Percentiles rank a stretch among this genome's conserved stretches.
phyloP scores from a whole-genome alignment of 2,329 filamentous ascomycete species.

The Alternaria incomplexa region DNA sequence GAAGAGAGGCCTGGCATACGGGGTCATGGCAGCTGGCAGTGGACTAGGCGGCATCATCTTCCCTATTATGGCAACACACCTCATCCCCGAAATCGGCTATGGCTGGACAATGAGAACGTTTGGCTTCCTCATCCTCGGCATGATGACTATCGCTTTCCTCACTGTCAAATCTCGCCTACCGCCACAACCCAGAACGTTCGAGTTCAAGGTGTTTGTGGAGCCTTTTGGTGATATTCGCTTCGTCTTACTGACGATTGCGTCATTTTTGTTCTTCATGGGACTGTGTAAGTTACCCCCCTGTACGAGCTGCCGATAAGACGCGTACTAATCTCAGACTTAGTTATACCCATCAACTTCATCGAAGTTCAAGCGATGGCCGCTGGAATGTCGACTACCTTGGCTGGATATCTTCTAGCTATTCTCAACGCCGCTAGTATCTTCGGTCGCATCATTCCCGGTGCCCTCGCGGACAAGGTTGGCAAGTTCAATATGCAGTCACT shows the following conservation, averaged over 20 bases:
- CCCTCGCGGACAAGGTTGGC: conserved; percentile 60
- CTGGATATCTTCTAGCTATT: conserved; percentile 61
- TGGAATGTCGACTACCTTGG: conserved; percentile 57
- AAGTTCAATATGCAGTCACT: conserved; percentile 56
- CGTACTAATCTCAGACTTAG: background rate
- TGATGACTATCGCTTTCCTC: conserved; percentile 60
- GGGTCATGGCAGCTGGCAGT: conserved; percentile 57
- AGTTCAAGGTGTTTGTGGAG: conserved; percentile 34
- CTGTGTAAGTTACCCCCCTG: conserved; percentile 50
- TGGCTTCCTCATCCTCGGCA: conserved; percentile 66
- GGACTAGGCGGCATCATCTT: conserved; percentile 64
- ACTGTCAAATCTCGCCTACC: conserved; percentile 60
- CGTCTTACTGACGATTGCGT: conserved; percentile 53
- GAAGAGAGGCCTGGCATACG: conserved; percentile 56
- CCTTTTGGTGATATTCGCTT: conserved; percentile 53
- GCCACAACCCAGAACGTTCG: conserved; percentile 45
- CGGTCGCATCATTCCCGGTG: conserved; percentile 62
- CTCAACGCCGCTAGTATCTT: conserved; percentile 58
- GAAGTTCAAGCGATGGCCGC: conserved; percentile 52
- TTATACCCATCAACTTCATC: conserved; percentile 60
- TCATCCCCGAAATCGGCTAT: conserved; percentile 63
- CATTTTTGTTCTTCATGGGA: conserved; percentile 65
- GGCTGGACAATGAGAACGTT: conserved; percentile 64
- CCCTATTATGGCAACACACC: conserved; percentile 65
- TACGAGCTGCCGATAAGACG: background rate